Evolutionary conservation across 1,284 basidiomycete genomes (phyloP).

Genomic region (Cutaneotrichosporon arboriforme): DNA sequence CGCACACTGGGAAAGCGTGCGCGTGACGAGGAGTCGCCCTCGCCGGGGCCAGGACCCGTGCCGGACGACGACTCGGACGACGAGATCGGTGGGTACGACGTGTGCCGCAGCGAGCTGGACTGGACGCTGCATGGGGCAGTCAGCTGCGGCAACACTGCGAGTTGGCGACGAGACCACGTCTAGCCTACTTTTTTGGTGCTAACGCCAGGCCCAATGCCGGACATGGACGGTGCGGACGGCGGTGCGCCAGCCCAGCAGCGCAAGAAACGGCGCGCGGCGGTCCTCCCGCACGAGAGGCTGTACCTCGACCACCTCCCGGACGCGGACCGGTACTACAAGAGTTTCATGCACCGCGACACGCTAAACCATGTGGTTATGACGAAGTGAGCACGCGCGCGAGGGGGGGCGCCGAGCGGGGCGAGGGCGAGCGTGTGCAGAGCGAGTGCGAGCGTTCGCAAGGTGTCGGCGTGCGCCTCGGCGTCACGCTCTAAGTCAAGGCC

Average conservation of each 20-base stretch:
- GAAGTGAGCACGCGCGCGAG: constrained; percentile 54
- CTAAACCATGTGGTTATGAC: constrained; percentile 84
- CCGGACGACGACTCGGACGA: constrained; percentile 43
- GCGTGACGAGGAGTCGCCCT: constrained; percentile 3
- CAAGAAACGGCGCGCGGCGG: constrained; percentile 49
- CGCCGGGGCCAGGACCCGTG: constrained; percentile 23
- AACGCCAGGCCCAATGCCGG: constrained; percentile 26
- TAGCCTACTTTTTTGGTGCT: neutral
- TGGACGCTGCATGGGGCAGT: too few relatives aligned
- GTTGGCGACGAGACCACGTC: too few relatives aligned
- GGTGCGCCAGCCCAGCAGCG: neutral
- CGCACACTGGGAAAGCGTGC: constrained; percentile 4
- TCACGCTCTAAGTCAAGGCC: too few relatives aligned
- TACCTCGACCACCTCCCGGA: constrained; percentile 88
- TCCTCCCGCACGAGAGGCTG: constrained; percentile 69
- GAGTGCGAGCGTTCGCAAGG: neutral
- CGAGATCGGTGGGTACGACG: constrained; percentile 45
- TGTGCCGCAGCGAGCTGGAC: neutral
- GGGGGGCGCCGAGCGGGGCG: too few relatives aligned
- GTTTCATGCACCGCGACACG: constrained; percentile 95
- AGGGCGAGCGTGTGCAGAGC: neutral
- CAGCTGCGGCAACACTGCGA: too few relatives aligned
- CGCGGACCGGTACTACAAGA: constrained; percentile 91
- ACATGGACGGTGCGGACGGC: constrained; percentile 13
- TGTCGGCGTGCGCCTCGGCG: neutral